Percentiles rank a stretch among this genome's conserved stretches.
These are phyloP conservation scores for Pyricularia pennisetigena DNA, from an alignment of 2,329 filamentous ascomycete species.

Conservation along the genomic window DNA sequence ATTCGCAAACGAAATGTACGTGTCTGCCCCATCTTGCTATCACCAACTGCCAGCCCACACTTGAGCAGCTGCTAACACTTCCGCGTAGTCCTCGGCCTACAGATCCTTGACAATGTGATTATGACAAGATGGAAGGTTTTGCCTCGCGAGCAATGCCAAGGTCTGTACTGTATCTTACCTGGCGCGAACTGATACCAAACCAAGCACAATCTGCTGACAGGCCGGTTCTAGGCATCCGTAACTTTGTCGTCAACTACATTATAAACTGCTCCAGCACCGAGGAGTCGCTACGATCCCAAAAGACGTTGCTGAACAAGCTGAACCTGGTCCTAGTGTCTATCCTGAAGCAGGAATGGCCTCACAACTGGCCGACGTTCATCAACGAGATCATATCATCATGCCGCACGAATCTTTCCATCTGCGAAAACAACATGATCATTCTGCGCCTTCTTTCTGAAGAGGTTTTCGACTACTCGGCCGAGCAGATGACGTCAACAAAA, in stretches of 20 bases:
- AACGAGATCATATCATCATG: conserved; percentile 98
- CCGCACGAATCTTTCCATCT: conserved; percentile 90
- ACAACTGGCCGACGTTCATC: conserved; percentile 99
- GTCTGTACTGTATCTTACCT: conserved; percentile 35
- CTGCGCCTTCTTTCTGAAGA: conserved; percentile 91
- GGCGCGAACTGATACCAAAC: background rate
- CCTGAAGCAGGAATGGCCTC: conserved; percentile 98
- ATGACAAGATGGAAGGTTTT: conserved; percentile 98
- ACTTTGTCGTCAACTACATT: conserved; percentile 98
- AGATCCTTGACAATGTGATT: conserved; percentile 97
- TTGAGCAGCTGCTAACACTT: conserved; percentile 5
- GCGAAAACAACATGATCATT: conserved; percentile 99
- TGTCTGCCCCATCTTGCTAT: background rate
- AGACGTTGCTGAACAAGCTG: conserved; percentile 92
- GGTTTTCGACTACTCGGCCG: conserved; percentile 96
- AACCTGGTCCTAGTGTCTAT: conserved; percentile 96
- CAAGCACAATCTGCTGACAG: background rate
- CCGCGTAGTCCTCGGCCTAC: conserved; percentile 70
- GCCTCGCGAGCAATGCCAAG: conserved; percentile 90
- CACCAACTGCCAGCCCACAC: conserved; percentile 39
- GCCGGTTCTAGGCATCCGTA: conserved; percentile 68
- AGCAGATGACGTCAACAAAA: conserved; percentile 98
- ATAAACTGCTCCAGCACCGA: conserved; percentile 87
- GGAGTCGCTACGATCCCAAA: conserved; percentile 74
- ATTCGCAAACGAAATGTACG: conserved; percentile 80